These are phyloP conservation scores for Didymella pinodella DNA, from an alignment of 2,329 filamentous ascomycete species.

Conservation along the genomic window DNA sequence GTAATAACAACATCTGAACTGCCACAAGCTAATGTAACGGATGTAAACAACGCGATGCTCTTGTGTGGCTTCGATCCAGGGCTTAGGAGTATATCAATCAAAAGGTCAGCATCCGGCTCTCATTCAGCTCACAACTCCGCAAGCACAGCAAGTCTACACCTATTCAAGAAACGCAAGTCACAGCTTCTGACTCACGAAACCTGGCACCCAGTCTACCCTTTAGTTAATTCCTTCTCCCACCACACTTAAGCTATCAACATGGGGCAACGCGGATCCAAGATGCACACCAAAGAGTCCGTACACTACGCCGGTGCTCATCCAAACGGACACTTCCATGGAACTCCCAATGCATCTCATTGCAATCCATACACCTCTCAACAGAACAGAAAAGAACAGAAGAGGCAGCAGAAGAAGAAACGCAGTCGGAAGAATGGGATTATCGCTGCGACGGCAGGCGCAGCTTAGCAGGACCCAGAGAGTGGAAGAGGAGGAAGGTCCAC, in stretches of 20 bases:
- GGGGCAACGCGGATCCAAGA: conserved; percentile 14
- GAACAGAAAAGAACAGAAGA: background rate
- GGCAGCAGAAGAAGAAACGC: conserved; percentile 8
- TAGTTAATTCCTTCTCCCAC: too few species aligned
- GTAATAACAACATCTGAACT: background rate
- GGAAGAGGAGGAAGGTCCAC: background rate
- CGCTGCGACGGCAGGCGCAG: conserved; percentile 9
- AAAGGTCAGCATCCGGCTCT: too few species aligned
- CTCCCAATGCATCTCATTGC: background rate
- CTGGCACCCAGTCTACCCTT: background rate
- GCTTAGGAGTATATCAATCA: background rate
- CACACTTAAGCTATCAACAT: background rate
- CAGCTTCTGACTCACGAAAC: background rate
- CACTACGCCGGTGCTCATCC: background rate
- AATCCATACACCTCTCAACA: background rate
- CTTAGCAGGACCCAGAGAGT: background rate
- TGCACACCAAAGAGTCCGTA: background rate
- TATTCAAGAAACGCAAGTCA: background rate
- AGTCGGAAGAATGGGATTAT: conserved; percentile 5
- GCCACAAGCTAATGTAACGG: background rate
- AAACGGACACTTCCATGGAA: background rate
- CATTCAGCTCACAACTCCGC: background rate
- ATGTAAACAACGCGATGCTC: background rate
- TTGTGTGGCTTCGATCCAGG: background rate
- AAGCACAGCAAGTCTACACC: background rate